Evolutionary conservation across 176 grass and related monocot genomes (phyloP).

Genomic region (Rhynchospora breviuscula): DNA sequence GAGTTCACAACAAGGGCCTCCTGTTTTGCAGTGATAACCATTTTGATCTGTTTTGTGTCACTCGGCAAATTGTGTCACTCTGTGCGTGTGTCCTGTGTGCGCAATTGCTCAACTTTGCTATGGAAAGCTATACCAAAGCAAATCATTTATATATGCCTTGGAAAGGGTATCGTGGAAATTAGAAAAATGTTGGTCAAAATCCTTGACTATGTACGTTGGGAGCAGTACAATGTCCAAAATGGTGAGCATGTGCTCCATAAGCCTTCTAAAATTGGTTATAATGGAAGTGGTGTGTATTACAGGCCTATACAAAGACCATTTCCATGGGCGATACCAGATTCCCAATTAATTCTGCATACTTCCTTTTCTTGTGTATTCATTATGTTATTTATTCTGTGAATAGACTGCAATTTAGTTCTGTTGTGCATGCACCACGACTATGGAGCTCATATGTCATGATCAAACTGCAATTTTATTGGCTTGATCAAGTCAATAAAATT

Average conservation of each 20-base stretch:
- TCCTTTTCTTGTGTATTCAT: neutral
- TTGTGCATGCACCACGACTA: no score
- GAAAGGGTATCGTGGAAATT: neutral
- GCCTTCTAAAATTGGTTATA: neutral
- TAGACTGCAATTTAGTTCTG: no score
- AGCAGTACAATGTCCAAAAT: conserved; percentile 11
- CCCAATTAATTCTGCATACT: neutral
- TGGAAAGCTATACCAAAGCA: neutral
- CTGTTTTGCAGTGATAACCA: conserved; percentile 12
- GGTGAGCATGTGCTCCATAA: neutral
- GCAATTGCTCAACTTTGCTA: neutral
- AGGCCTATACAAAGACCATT: neutral
- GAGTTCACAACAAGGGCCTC: conserved; percentile 17
- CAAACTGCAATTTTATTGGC: neutral
- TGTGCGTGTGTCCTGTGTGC: no score
- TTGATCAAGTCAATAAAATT: neutral
- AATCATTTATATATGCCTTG: neutral
- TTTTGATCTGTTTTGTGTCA: neutral
- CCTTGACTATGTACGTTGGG: neutral
- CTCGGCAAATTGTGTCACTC: neutral
- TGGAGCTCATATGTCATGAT: no score
- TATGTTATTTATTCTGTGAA: neutral
- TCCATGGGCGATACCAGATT: conserved; percentile 17
- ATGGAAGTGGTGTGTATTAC: neutral
- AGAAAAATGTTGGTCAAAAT: neutral